phyloP scores from a whole-genome alignment of 805 yeast genomes.

The Lipomyces spencermartinsiae region DNA sequence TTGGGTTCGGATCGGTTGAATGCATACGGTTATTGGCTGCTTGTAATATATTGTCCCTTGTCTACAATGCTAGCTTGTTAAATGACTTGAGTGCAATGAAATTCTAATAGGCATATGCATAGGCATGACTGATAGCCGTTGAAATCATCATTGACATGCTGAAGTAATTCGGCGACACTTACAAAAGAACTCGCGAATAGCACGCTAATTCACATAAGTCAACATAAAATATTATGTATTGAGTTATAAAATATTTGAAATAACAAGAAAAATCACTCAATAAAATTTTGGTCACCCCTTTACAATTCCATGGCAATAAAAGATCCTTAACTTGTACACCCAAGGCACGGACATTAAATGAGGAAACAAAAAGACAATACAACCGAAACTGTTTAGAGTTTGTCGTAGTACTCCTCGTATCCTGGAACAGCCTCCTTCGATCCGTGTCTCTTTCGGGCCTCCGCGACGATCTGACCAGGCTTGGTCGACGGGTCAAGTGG shows the following conservation, averaged over 20 bases:
- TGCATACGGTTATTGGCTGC: not conserved
- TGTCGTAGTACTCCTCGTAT: constrained; percentile 94
- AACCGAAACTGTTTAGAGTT: constrained; percentile 47
- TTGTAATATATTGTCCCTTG: not conserved
- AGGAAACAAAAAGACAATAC: not conserved
- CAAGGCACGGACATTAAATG: not conserved
- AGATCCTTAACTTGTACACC: constrained; percentile 5
- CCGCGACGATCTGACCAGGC: constrained; percentile 69
- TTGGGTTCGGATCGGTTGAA: not conserved
- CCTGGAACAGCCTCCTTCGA: constrained; percentile 97
- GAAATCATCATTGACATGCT: no score
- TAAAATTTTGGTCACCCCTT: constrained; percentile 1
- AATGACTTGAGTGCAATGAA: not conserved
- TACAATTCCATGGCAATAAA: constrained; percentile 6
- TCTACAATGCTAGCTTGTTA: not conserved
- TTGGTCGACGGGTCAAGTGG: constrained; percentile 84
- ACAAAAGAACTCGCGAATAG: no score
- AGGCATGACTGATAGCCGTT: not conserved
- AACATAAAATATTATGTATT: not conserved
- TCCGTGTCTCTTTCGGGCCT: constrained; percentile 94
- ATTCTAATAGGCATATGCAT: not conserved
- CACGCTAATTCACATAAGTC: no score
- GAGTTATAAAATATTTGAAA: constrained; percentile 7
- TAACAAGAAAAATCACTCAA: constrained; percentile 1
- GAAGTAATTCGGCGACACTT: no score